Evolutionary conservation across 495 filamentous ascomycete genomes (phyloP).

Genomic region (Parmelia sp.): DNA sequence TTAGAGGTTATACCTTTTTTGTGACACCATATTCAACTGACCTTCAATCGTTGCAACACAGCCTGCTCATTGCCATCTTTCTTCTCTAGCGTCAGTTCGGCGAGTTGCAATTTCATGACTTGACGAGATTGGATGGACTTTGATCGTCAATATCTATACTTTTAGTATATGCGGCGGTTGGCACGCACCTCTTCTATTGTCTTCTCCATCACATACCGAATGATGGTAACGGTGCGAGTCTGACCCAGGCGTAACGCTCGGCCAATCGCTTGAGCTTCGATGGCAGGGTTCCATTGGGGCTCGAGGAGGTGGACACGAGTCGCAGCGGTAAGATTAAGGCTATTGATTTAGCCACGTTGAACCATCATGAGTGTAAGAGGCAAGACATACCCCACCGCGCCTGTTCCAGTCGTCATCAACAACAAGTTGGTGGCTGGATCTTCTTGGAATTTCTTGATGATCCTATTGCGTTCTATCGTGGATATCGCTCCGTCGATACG

Average conservation of each 20-base stretch:
- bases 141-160: no score
- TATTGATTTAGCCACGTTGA: neutral
- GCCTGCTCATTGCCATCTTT: neutral
- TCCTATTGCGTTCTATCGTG: neutral
- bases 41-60: neutral
- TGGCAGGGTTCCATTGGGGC: slow-evolving; percentile 30
- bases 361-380: neutral
- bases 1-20: neutral
- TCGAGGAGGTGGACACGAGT: slow-evolving; percentile 27
- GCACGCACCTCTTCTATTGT: slow-evolving; percentile 43
- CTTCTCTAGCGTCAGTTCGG: neutral
- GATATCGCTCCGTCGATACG: neutral
- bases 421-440: neutral
- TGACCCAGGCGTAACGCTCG: slow-evolving; percentile 25
- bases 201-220: slow-evolving; percentile 40
- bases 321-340: slow-evolving; percentile 27
- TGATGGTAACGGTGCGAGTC: slow-evolving; percentile 36
- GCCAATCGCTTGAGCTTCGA: slow-evolving; percentile 28
- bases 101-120: neutral
- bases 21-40: neutral
- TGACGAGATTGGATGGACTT: neutral
- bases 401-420: neutral
- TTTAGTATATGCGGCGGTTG: no score
- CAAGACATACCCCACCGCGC: neutral
- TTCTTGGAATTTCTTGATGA: neutral